Evolutionary conservation across 768 basidiomycete species (phyloP), one percentile per base, ranked within the genome.

Genomic region (Lentinula sp.): DNA sequence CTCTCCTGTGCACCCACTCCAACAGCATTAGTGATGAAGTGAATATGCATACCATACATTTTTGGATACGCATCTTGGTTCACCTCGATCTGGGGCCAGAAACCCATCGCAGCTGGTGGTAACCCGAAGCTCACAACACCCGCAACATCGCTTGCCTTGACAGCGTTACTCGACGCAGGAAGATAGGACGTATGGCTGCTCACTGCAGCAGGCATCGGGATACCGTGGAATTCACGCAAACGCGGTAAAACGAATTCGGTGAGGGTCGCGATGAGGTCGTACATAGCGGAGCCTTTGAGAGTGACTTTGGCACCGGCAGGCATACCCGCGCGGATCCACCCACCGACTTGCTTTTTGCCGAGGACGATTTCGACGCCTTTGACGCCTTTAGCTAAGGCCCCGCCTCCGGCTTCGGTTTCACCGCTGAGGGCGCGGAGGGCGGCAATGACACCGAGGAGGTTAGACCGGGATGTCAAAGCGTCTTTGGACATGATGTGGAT

Each of bases 71-170:
- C 75, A 68, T 98, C 95, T 46, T 90, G 73, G 71, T 97, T 97
- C 72, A 94, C 88, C 76, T 98, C 96, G 60, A 98, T 90, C 75
- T 96, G 92, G 1, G 96, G 96, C 79, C 98, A 99, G 66, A 95
- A 81, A 6, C 82, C 86, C 82, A 99, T 88, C 0, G 95, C 93
- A 4, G 78, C 74, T 0, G 93, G 86, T 0, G 90, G 85, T 3
- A 99, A 79, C 52, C 96, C 96, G 66, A 98, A 88, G 2, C 87
- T 85, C 55, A 98, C 91, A 18, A 96, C 93, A 55, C 97, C 95
- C 0, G 90, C 82, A 1, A 92, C 90, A 0, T 87, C 85, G 59
- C 84, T 86, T 1, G 92, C 87, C 1, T 87, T 89, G 64, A 87
- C 83, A 45, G 83, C 76, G 41, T 83, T 86, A n/a, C 83, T 79